Percentiles rank a stretch among this genome's conserved stretches.
phyloP scores from a whole-genome alignment of 768 basidiomycete species.

The Boletus bicolor region DNA sequence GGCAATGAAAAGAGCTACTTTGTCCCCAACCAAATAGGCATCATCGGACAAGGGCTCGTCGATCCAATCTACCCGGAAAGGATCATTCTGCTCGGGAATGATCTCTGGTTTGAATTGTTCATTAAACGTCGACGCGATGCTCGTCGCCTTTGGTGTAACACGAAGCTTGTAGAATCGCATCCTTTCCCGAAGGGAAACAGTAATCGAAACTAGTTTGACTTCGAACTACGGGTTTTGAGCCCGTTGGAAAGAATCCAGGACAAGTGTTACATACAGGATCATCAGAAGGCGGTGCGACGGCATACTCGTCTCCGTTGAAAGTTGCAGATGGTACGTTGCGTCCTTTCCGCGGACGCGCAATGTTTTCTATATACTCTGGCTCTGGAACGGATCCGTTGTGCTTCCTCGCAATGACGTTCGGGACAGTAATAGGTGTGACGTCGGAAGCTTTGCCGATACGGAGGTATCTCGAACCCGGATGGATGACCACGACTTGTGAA shows the following conservation, averaged over 20 bases:
- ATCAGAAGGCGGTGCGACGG: conserved; percentile 44
- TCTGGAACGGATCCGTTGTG: conserved; percentile 43
- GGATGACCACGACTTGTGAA: conserved; percentile 74
- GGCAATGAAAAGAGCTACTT: conserved; percentile 39
- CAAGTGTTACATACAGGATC: conserved; percentile 52
- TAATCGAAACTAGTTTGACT: conserved; percentile 68
- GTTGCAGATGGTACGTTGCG: conserved; percentile 21
- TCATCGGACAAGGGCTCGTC: conserved; percentile 46
- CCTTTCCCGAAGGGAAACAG: conserved; percentile 69
- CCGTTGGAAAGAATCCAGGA: neutral
- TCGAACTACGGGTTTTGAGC: conserved; percentile 53
- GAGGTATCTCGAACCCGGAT: conserved; percentile 71
- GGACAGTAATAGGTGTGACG: conserved; percentile 64
- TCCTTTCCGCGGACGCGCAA: conserved; percentile 53
- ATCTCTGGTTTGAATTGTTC: conserved; percentile 79
- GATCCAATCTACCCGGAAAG: conserved; percentile 83
- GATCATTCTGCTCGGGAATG: conserved; percentile 84
- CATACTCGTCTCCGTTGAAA: conserved; percentile 49
- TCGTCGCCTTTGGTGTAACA: conserved; percentile 66
- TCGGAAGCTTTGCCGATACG: conserved; percentile 78
- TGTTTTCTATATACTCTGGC: conserved; percentile 44
- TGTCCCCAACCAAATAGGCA: conserved; percentile 61
- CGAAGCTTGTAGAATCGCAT: conserved; percentile 85
- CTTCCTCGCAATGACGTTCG: conserved; percentile 72
- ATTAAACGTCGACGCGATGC: conserved; percentile 76